A percentile compares a stretch with the other conserved stretches of the same genome.
These are phyloP conservation scores for Blastobotrys chiropterorum DNA, from an alignment of 805 yeast species.

Conservation along the genomic window DNA sequence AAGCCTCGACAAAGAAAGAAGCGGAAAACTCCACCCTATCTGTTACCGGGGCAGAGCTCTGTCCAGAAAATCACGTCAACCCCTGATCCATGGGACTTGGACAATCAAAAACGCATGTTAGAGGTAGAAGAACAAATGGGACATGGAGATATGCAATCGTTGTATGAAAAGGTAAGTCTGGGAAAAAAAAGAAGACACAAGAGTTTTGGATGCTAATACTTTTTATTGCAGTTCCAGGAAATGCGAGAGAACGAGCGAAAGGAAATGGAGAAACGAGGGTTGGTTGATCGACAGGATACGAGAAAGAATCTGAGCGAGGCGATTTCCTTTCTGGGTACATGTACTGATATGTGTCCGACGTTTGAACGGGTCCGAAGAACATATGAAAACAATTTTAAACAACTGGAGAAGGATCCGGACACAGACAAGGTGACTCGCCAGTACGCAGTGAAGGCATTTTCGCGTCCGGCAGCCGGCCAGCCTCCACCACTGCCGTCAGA, in stretches of 20 bases:
- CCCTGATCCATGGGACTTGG: conserved; percentile 57
- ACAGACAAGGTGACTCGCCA: conserved; percentile 50
- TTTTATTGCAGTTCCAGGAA: conserved; percentile 54
- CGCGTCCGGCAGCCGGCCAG: conserved; percentile 97
- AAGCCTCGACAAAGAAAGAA: conserved; percentile 6
- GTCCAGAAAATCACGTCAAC: background rate
- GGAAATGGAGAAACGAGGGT: conserved; percentile 70
- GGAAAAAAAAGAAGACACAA: background rate
- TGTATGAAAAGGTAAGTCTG: conserved; percentile 46
- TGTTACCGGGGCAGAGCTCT: conserved; percentile 5
- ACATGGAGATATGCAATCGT: conserved; percentile 55
- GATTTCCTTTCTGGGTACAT: conserved; percentile 78
- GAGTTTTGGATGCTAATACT: background rate
- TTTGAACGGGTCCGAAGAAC: conserved; percentile 86
- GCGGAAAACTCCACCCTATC: conserved; percentile 10
- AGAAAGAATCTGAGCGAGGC: conserved; percentile 85
- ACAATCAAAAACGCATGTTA: conserved; percentile 61
- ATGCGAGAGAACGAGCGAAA: conserved; percentile 70
- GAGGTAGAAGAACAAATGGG: conserved; percentile 41
- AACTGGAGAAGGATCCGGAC: conserved; percentile 62
- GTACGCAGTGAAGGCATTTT: conserved; percentile 82
- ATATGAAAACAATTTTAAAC: conserved; percentile 78
- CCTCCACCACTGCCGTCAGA: conserved; percentile 97
- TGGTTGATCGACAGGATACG: conserved; percentile 82
- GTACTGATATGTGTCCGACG: conserved; percentile 90